phyloP scores from a whole-genome alignment of 495 filamentous ascomycete species.

The Lophiostoma macrostomum region DNA sequence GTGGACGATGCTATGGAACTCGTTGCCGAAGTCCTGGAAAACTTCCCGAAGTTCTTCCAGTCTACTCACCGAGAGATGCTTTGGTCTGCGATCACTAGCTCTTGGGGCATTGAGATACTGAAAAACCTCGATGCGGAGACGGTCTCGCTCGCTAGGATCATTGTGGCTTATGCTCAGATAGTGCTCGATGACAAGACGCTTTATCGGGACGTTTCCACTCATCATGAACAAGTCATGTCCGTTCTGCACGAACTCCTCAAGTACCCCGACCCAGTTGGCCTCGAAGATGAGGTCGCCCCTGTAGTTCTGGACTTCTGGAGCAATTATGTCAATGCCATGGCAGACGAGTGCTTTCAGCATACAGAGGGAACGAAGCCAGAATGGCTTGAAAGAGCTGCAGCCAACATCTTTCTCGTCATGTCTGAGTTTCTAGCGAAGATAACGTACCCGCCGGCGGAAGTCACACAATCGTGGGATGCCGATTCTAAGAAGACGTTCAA shows the following conservation, averaged over 20 bases:
- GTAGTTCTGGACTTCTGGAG: slow-evolving; percentile 84
- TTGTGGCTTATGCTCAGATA: slow-evolving; percentile 28
- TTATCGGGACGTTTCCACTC: slow-evolving; percentile 14
- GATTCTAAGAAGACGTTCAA: slow-evolving; percentile 69
- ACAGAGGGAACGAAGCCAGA: slow-evolving; percentile 33
- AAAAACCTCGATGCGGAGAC: slow-evolving; percentile 26
- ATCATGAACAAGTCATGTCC: slow-evolving; percentile 28
- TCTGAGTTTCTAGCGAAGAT: slow-evolving; percentile 62
- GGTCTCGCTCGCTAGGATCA: slow-evolving; percentile 23
- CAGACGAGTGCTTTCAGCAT: slow-evolving; percentile 40
- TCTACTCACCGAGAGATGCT: slow-evolving; percentile 49
- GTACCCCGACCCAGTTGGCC: slow-evolving; percentile 68
- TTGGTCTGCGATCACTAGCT: slow-evolving; percentile 52
- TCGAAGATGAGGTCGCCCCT: slow-evolving; percentile 74
- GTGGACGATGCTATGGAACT: slow-evolving; percentile 61
- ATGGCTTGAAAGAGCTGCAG: slow-evolving; percentile 40
- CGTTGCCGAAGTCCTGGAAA: slow-evolving; percentile 60
- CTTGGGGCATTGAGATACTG: slow-evolving; percentile 29
- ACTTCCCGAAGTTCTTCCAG: slow-evolving; percentile 62
- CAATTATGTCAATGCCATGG: slow-evolving; percentile 59
- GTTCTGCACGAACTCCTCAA: slow-evolving; percentile 61
- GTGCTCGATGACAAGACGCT: slow-evolving; percentile 17
- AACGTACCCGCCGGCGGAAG: slow-evolving; percentile 34
- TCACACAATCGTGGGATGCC: slow-evolving; percentile 58
- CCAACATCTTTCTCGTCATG: slow-evolving; percentile 53